A percentile compares a stretch with the other conserved stretches of the same genome.
These are phyloP conservation scores for Cubamyces sp. DNA, from an alignment of 768 basidiomycete genomes.

Conservation along the genomic window DNA sequence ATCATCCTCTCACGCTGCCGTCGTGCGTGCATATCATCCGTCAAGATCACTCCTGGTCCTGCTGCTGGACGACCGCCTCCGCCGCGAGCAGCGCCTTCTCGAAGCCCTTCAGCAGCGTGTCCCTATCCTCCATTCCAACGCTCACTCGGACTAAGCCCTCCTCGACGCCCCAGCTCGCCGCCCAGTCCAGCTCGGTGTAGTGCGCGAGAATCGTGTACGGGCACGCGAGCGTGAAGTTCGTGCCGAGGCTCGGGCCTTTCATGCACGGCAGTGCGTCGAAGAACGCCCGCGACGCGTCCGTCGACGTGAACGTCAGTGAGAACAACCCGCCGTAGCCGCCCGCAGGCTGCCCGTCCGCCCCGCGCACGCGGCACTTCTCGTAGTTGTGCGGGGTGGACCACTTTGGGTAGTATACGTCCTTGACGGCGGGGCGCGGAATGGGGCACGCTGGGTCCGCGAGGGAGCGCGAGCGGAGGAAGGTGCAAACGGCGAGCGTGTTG, in stretches of 20 bases:
- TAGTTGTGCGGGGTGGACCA: constrained; percentile 76
- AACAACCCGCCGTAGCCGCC: constrained; percentile 86
- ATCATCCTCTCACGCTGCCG: neutral
- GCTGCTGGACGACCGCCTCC: constrained; percentile 41
- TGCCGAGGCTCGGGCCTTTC: constrained; percentile 93
- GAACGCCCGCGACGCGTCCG: constrained; percentile 72
- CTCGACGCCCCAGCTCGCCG: constrained; percentile 84
- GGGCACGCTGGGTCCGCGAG: constrained; percentile 31
- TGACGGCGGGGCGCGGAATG: constrained; percentile 55
- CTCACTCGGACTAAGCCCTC: constrained; percentile 82
- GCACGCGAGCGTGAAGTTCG: constrained; percentile 94
- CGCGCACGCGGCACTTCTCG: constrained; percentile 58
- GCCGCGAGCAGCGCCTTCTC: constrained; percentile 72
- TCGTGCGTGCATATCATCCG: too few relatives aligned
- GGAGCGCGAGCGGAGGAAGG: constrained; percentile 69
- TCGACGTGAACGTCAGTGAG: constrained; percentile 79
- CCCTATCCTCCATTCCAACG: constrained; percentile 84
- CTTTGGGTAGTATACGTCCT: constrained; percentile 90
- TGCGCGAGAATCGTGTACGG: constrained; percentile 95
- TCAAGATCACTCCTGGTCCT: too few relatives aligned
- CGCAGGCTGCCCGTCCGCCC: constrained; percentile 30
- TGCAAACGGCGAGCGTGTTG: constrained; percentile 84
- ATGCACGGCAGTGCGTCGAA: constrained; percentile 81
- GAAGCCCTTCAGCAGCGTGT: constrained; percentile 60
- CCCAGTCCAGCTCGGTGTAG: constrained; percentile 90